Evolutionary conservation across 345 rosid species (phyloP), one percentile per base, ranked within the genome.

Genomic region (Nasturtium officinale): DNA sequence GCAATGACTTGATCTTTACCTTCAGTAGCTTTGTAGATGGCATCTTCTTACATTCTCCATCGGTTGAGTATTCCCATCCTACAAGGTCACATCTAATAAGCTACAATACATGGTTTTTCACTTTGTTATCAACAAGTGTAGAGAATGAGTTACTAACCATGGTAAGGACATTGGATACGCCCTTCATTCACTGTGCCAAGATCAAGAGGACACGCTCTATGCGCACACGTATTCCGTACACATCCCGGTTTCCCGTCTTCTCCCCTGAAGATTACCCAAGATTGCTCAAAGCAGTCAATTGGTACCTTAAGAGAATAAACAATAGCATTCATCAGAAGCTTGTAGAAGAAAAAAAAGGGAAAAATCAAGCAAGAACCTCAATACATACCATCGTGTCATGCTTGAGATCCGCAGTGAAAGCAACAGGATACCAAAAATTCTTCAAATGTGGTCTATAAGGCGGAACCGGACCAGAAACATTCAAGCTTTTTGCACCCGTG

Each of bases 21-120:
- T 88, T 78, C 15, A 84, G 70, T 57, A 95, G 67, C 67, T 83
- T 73, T 0, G 99, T 95, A 9, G 99, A 95, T 5, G 99, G 97
- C 97, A 95, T 95, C 78, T 95, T 91, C 67, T 87, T 83, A 61
- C 99, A 95, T 75, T 86, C 90, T 21, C 99, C 99, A 82, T 91
- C 92, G 6, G 96, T 95, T 9, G 96, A 72, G 83, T 95, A 95
- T 71, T 95, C 99, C 97, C 99, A 95, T 37, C 99, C 97, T 95
- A 84, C 69, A 55, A 68, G 26, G 8, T 7, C 50, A 23, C n/a
- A 56, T 32, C 13, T 23, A 1, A 47, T 65, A 4, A 79, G 66
- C 16, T 40, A 50, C 37, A 26, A 28, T 26, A 42, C 38, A 43
- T 23, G 5, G 10, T 28, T 28, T 72, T 60, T 9, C 2, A 9